phyloP scores from a whole-genome alignment of 73 alveolate species.

The Paramecium pentaurelia region DNA sequence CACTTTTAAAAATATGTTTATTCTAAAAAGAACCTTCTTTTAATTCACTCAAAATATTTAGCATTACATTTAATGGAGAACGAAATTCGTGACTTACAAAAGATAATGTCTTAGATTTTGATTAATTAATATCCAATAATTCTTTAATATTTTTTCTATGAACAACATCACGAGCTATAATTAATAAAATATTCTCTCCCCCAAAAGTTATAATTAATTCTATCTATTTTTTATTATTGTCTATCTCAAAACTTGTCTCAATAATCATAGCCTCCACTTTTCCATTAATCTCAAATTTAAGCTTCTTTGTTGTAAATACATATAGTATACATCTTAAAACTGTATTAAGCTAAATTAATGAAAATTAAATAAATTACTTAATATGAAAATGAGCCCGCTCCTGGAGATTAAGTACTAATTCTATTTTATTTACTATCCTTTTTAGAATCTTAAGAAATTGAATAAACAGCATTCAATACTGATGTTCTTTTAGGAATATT shows the following conservation, averaged over 20 bases:
- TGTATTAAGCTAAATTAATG: neutral
- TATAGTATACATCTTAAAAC: neutral
- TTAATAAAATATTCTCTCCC: neutral
- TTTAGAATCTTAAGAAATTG: neutral
- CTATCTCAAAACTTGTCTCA: neutral
- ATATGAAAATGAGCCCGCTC: neutral
- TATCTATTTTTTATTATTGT: neutral
- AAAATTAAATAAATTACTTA: neutral
- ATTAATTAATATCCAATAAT: neutral
- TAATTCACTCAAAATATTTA: constrained; percentile 30
- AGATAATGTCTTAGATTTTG: constrained; percentile 48
- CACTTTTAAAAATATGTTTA: neutral
- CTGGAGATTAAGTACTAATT: neutral
- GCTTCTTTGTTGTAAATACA: neutral
- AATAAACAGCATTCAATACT: neutral
- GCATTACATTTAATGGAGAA: constrained; percentile 36
- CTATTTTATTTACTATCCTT: neutral
- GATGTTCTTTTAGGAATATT: neutral
- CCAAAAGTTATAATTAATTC: neutral
- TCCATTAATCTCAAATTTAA: neutral
- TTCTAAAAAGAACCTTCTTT: neutral
- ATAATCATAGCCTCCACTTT: neutral
- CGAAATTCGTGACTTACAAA: constrained; percentile 59
- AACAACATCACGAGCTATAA: neutral
- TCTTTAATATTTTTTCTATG: constrained; percentile 4